Conservation (phyloP, 2,329 filamentous ascomycete species). For the Trichothecium sympodiale region DNA sequence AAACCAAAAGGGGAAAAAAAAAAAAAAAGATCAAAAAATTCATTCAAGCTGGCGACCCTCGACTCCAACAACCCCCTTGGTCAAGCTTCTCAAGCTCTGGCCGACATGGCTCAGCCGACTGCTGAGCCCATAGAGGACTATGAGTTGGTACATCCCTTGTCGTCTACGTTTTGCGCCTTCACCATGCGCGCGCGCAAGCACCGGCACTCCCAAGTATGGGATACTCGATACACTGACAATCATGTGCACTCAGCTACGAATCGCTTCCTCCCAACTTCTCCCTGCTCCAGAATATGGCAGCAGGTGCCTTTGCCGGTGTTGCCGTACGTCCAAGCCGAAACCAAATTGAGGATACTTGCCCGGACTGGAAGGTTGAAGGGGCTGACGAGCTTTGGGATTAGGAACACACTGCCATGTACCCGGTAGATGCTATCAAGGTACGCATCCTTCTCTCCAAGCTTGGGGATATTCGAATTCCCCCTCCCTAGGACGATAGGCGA, state of each 20-base stretch:
- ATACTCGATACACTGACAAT: not conserved
- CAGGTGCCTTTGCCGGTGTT: constrained; percentile 93
- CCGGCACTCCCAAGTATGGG: not conserved
- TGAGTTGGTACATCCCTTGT: constrained; percentile 36
- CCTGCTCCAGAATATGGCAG: constrained; percentile 85
- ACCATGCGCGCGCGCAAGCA: not conserved
- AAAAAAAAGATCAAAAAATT: not conserved
- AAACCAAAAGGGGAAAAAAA: not conserved
- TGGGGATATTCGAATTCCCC: no score
- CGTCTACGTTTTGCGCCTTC: not conserved
- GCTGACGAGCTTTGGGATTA: constrained; percentile 23
- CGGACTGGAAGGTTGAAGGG: not conserved
- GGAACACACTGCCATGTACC: constrained; percentile 99
- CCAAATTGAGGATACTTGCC: not conserved
- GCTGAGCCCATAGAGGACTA: constrained; percentile 54
- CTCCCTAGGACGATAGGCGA: not conserved
- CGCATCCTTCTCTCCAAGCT: constrained; percentile 7
- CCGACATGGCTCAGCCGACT: constrained; percentile 59
- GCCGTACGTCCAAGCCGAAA: constrained; percentile 48
- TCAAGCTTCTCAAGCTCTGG: constrained; percentile 55
- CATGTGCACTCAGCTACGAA: constrained; percentile 56
- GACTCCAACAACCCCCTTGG: constrained; percentile 44
- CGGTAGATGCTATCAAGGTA: constrained; percentile 95
- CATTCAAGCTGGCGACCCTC: constrained; percentile 50
- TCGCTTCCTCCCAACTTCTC: constrained; percentile 90